phyloP scores from a whole-genome alignment of 306 rosid species.

The Sicyos baderoa region DNA sequence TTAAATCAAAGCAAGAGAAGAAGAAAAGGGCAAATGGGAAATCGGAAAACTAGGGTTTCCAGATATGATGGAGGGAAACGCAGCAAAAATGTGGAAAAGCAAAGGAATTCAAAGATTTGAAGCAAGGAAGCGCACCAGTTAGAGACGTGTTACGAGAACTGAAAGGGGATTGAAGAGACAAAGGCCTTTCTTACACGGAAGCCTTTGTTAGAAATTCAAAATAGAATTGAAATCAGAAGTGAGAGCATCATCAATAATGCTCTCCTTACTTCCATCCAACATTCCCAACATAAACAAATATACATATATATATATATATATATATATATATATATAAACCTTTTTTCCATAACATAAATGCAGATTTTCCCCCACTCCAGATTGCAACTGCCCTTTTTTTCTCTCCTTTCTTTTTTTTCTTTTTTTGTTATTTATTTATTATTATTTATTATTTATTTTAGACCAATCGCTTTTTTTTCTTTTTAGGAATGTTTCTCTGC shows the following conservation, averaged over 20 bases:
- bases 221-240: not conserved
- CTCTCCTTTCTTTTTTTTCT: not conserved
- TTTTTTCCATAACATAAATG: no score
- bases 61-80: not conserved
- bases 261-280: no score
- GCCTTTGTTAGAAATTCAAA: not conserved
- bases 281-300: no score
- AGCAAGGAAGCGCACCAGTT: not conserved
- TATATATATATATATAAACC: no score
- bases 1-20: not conserved
- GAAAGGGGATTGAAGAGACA: not conserved
- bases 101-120: not conserved
- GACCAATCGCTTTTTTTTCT: no score
- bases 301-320: no score
- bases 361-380: not conserved
- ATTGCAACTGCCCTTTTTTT: not conserved
- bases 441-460: no score
- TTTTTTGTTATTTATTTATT: no score
- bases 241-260: no score
- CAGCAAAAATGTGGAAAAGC: not conserved
- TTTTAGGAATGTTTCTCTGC: not conserved
- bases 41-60: constrained; percentile 12
- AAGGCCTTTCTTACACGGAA: constrained; percentile 16
- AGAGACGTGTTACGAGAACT: not conserved
- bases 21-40: not conserved